Percentiles rank a stretch among this genome's conserved stretches.
These are phyloP conservation scores for Fusarium phyllophilum DNA, from an alignment of 2,329 filamentous ascomycete genomes.

Conservation along the genomic window DNA sequence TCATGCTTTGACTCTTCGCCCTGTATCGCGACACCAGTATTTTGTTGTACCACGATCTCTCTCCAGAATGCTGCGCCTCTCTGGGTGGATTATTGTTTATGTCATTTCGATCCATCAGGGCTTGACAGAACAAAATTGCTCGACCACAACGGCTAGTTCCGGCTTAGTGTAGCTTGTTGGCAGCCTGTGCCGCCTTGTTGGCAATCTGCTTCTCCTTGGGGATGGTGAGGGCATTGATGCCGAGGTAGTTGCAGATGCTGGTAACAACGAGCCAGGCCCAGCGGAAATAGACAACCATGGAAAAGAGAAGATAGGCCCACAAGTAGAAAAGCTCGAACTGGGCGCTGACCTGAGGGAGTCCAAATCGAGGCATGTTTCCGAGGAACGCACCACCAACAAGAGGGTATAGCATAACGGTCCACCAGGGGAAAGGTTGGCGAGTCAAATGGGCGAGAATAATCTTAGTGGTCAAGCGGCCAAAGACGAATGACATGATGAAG, in stretches of 20 bases:
- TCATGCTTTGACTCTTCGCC: slow-evolving; percentile 37
- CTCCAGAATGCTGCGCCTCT: slow-evolving; percentile 27
- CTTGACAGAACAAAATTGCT: not conserved
- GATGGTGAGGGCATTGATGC: slow-evolving; percentile 95
- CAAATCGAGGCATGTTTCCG: slow-evolving; percentile 82
- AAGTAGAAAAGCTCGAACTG: slow-evolving; percentile 82
- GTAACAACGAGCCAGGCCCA: slow-evolving; percentile 94
- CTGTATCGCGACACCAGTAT: slow-evolving; percentile 29
- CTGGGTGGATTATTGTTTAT: slow-evolving; percentile 26
- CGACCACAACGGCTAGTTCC: not conserved
- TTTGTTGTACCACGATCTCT: slow-evolving; percentile 12
- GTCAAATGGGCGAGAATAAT: slow-evolving; percentile 97
- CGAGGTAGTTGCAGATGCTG: slow-evolving; percentile 89
- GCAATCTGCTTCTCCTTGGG: slow-evolving; percentile 68
- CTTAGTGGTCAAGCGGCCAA: slow-evolving; percentile 98
- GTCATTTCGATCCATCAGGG: slow-evolving; percentile 4
- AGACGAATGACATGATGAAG: slow-evolving; percentile 94
- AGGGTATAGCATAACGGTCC: slow-evolving; percentile 90
- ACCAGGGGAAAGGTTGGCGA: slow-evolving; percentile 93
- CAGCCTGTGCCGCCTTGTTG: slow-evolving; percentile 58
- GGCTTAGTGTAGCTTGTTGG: slow-evolving; percentile 50
- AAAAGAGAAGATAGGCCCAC: slow-evolving; percentile 84
- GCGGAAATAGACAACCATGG: slow-evolving; percentile 85
- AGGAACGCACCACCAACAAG: slow-evolving; percentile 86
- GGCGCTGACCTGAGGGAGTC: slow-evolving; percentile 73